Evolutionary conservation across 2,329 filamentous ascomycete species (phyloP).

Genomic region (Trichothecium roseum): DNA sequence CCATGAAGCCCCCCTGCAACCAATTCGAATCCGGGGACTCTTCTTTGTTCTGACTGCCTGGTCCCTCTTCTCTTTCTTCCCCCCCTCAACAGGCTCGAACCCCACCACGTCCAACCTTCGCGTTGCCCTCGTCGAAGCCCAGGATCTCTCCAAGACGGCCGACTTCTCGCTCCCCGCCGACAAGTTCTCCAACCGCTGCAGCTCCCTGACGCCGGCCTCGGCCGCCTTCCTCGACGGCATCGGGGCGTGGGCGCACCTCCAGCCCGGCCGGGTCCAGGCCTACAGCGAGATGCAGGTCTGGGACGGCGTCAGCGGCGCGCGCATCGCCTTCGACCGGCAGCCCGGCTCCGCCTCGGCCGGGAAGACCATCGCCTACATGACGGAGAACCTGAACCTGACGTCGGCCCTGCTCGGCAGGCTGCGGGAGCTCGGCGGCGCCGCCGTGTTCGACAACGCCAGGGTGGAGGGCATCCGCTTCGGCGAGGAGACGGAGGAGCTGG

Average conservation of each 20-base stretch:
- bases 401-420: constrained; percentile 65
- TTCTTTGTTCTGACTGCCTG: neutral
- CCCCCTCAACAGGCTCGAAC: constrained; percentile 54
- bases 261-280: constrained; percentile 63
- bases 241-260: constrained; percentile 74
- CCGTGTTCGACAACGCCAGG: constrained; percentile 64
- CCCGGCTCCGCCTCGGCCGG: constrained; percentile 29
- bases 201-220: constrained; percentile 83
- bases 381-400: constrained; percentile 84
- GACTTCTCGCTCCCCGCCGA: constrained; percentile 55
- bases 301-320: constrained; percentile 83
- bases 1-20: neutral
- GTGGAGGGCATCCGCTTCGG: constrained; percentile 76
- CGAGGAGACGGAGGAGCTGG: constrained; percentile 53
- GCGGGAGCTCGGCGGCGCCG: constrained; percentile 55
- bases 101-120: constrained; percentile 66
- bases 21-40: neutral
- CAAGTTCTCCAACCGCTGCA: constrained; percentile 87
- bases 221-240: constrained; percentile 74
- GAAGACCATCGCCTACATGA: constrained; percentile 86
- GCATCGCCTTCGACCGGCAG: constrained; percentile 79
- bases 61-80: neutral
- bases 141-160: constrained; percentile 64
- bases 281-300: constrained; percentile 98
- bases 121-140: constrained; percentile 81